Percentiles rank a stretch among this genome's conserved stretches.
phyloP scores from a whole-genome alignment of 805 yeast genomes.

The Candida bentonensis region DNA sequence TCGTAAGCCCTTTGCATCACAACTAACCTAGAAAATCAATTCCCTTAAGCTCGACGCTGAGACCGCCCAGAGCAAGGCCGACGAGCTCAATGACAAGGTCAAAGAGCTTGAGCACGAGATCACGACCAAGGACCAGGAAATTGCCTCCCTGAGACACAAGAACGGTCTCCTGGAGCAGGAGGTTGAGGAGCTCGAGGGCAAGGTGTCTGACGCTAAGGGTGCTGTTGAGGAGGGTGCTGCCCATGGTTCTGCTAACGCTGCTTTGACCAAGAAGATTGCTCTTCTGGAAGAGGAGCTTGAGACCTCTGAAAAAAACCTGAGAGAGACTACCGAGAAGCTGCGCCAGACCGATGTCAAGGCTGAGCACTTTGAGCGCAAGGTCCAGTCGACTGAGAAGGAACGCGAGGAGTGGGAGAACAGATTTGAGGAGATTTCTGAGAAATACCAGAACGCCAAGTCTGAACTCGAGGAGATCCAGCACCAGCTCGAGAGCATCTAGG shows the following conservation, averaged over 20 bases:
- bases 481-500: slow-evolving; percentile 62
- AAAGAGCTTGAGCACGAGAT: slow-evolving; percentile 87
- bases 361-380: slow-evolving; percentile 91
- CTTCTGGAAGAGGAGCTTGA: slow-evolving; percentile 85
- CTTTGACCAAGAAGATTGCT: slow-evolving; percentile 78
- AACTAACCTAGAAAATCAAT: slow-evolving; percentile 50
- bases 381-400: slow-evolving; percentile 81
- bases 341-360: slow-evolving; percentile 93
- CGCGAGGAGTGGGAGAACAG: slow-evolving; percentile 84
- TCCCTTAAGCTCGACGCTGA: slow-evolving; percentile 90
- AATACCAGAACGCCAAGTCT: slow-evolving; percentile 72
- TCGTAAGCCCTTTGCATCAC: neutral
- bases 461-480: slow-evolving; percentile 95
- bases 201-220: slow-evolving; percentile 63
- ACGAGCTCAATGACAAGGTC: slow-evolving; percentile 64
- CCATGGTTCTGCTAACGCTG: slow-evolving; percentile 79
- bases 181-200: slow-evolving; percentile 52
- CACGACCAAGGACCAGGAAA: slow-evolving; percentile 87
- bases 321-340: slow-evolving; percentile 85
- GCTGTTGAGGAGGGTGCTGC: slow-evolving; percentile 84
- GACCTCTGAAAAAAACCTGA: slow-evolving; percentile 76
- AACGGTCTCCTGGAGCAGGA: slow-evolving; percentile 82
- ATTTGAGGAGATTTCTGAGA: slow-evolving; percentile 72
- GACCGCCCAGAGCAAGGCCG: slow-evolving; percentile 94
- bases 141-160: slow-evolving; percentile 83